These are phyloP conservation scores for Orbilia oligospora DNA, from an alignment of 2,329 filamentous ascomycete genomes.

Conservation along the genomic window DNA sequence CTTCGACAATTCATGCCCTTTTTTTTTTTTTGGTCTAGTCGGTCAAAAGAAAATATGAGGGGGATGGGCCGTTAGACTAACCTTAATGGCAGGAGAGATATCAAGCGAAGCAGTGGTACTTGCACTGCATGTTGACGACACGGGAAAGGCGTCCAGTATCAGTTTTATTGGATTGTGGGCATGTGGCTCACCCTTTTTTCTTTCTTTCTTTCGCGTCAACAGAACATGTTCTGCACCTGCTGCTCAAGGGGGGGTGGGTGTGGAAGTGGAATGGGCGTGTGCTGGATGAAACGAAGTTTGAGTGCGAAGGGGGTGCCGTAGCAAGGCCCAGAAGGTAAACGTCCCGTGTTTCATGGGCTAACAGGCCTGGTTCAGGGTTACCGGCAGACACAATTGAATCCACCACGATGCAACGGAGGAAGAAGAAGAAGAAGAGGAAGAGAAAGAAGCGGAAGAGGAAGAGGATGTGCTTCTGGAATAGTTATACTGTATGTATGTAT, in stretches of 20 bases:
- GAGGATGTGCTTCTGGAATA: slow-evolving; percentile 11
- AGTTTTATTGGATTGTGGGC: slow-evolving; percentile 44
- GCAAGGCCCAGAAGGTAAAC: slow-evolving; percentile 48
- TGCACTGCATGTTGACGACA: neutral
- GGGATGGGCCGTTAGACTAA: slow-evolving; percentile 19
- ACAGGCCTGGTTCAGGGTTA: slow-evolving; percentile 5
- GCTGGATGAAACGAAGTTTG: slow-evolving; percentile 52
- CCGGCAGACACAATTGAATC: neutral
- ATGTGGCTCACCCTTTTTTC: slow-evolving; percentile 31
- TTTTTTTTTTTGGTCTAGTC: neutral
- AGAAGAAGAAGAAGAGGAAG: neutral
- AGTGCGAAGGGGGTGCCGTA: slow-evolving; percentile 34
- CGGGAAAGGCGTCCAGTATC: slow-evolving; percentile 41
- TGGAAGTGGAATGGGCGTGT: slow-evolving; percentile 10
- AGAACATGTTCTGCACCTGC: no score
- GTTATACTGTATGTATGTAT: no score
- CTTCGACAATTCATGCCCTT: slow-evolving; percentile 51
- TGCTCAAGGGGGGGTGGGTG: no score
- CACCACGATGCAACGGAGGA: slow-evolving; percentile 20
- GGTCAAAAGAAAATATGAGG: neutral
- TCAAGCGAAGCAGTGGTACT: slow-evolving; percentile 18
- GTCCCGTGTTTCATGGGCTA: slow-evolving; percentile 52
- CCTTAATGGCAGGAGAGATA: slow-evolving; percentile 45
- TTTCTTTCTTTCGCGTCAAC: no score
- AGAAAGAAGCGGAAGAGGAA: neutral